Percentiles rank a stretch among this genome's conserved stretches.
Conservation (phyloP, 2,329 filamentous ascomycete species). For the Botrytis hyacinthi region DNA sequence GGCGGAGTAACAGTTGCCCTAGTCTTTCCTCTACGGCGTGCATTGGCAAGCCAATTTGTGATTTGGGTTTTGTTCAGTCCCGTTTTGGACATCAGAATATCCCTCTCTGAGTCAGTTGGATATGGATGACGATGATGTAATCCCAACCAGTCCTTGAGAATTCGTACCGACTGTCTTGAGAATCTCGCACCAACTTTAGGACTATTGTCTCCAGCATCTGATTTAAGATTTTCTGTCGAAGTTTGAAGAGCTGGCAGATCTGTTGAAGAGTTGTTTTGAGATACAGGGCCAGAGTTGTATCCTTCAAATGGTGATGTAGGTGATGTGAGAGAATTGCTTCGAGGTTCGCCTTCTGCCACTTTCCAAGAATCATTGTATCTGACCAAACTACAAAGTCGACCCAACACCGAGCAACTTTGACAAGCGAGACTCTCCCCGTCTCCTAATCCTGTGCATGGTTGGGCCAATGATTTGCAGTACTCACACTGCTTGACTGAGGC, state of each 20-base stretch:
- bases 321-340: slow-evolving; percentile 5
- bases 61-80: slow-evolving; percentile 82
- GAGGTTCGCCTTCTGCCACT: slow-evolving; percentile 13
- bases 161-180: slow-evolving; percentile 73
- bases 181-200: slow-evolving; percentile 74
- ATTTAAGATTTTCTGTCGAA: slow-evolving; percentile 60
- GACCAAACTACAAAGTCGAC: slow-evolving; percentile 27
- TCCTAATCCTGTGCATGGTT: slow-evolving; percentile 28
- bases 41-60: slow-evolving; percentile 90
- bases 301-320: slow-evolving; percentile 21
- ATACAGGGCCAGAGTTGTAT: slow-evolving; percentile 20
- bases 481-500: slow-evolving; percentile 26
- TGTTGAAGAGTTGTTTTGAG: slow-evolving; percentile 26
- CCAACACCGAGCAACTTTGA: slow-evolving; percentile 27
- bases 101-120: slow-evolving; percentile 83
- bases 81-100: slow-evolving; percentile 72
- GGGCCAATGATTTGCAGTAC: slow-evolving; percentile 26
- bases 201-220: slow-evolving; percentile 42
- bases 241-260: slow-evolving; percentile 35
- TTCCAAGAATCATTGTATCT: slow-evolving; percentile 16
- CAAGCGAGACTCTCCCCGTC: slow-evolving; percentile 26
- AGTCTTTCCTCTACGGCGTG: slow-evolving; percentile 77
- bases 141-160: slow-evolving; percentile 81
- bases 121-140: slow-evolving; percentile 81
- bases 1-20: slow-evolving; percentile 68